Percentiles rank a stretch among this genome's conserved stretches.
phyloP scores from a whole-genome alignment of 441 rosid genomes.

The Populus hybrid region DNA sequence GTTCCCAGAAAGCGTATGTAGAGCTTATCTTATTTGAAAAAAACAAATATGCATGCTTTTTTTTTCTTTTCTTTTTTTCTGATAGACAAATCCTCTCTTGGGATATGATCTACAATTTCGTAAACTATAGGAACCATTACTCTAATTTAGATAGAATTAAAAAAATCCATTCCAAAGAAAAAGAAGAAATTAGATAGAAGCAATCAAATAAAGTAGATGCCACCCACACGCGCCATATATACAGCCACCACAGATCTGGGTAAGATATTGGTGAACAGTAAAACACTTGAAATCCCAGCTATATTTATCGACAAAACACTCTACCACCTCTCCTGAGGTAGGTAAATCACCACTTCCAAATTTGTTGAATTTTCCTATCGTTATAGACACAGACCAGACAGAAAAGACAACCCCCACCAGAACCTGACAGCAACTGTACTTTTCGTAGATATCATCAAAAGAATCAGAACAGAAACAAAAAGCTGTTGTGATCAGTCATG shows the following conservation, averaged over 20 bases:
- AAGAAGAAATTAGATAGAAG: background rate
- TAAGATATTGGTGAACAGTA: background rate
- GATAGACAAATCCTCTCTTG: too few species aligned
- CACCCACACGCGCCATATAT: background rate
- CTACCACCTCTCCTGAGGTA: background rate
- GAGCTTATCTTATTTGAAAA: too few species aligned
- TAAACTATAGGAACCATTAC: too few species aligned
- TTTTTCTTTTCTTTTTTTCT: too few species aligned
- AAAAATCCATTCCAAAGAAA: too few species aligned
- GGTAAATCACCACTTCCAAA: background rate
- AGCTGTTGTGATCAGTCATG: conserved; percentile 27
- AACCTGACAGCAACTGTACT: background rate
- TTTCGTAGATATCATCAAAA: background rate
- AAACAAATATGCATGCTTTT: too few species aligned
- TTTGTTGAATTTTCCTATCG: background rate
- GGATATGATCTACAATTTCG: too few species aligned
- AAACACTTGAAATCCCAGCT: background rate
- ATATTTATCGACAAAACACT: background rate
- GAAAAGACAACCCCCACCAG: background rate
- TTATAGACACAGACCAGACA: background rate
- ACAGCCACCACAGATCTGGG: background rate
- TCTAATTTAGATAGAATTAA: too few species aligned
- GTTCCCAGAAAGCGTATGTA: too few species aligned
- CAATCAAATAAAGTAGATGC: background rate
- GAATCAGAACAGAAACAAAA: background rate